phyloP scores from a whole-genome alignment of 2,329 filamentous ascomycete genomes.

The Neofusicoccum umdonicola region DNA sequence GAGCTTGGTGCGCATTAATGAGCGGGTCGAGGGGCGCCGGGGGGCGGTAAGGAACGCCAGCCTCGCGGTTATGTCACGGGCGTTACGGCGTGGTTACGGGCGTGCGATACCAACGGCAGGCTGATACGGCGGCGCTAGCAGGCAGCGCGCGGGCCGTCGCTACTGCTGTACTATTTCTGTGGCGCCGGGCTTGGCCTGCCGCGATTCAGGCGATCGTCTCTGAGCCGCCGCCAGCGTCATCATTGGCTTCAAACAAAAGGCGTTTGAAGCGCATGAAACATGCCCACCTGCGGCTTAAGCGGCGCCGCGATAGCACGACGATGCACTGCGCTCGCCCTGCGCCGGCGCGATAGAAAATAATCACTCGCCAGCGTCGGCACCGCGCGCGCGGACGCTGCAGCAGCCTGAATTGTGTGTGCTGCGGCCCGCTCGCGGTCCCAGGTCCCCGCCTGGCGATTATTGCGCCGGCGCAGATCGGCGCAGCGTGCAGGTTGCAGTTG shows the following conservation, averaged over 20 bases:
- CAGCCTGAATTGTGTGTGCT: not conserved
- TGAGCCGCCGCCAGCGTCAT: not conserved
- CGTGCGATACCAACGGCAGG: not conserved
- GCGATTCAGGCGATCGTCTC: slow-evolving; percentile 12
- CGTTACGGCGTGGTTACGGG: not conserved
- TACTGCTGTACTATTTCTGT: slow-evolving; percentile 6
- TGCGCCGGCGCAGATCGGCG: slow-evolving; percentile 13
- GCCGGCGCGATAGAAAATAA: not conserved
- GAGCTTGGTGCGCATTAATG: slow-evolving; percentile 13
- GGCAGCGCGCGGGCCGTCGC: not conserved
- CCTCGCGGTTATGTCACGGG: not conserved
- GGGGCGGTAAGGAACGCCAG: not conserved
- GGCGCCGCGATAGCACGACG: slow-evolving; percentile 8
- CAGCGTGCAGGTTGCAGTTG: slow-evolving; percentile 11
- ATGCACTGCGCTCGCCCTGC: not conserved
- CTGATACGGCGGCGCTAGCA: not conserved
- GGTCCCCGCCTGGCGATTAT: slow-evolving; percentile 14
- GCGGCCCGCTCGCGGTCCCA: slow-evolving; percentile 3
- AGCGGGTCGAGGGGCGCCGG: not conserved
- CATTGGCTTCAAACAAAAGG: slow-evolving; percentile 14
- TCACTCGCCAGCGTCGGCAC: not conserved
- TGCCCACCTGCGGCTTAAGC: slow-evolving; percentile 2
- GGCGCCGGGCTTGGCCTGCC: not conserved
- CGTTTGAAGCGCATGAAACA: slow-evolving; percentile 15
- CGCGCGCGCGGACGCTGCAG: not conserved